A percentile compares a stretch with the other conserved stretches of the same genome.
Evolutionary conservation across 345 rosid genomes (phyloP).

Genomic region (Populus pruinosa): DNA sequence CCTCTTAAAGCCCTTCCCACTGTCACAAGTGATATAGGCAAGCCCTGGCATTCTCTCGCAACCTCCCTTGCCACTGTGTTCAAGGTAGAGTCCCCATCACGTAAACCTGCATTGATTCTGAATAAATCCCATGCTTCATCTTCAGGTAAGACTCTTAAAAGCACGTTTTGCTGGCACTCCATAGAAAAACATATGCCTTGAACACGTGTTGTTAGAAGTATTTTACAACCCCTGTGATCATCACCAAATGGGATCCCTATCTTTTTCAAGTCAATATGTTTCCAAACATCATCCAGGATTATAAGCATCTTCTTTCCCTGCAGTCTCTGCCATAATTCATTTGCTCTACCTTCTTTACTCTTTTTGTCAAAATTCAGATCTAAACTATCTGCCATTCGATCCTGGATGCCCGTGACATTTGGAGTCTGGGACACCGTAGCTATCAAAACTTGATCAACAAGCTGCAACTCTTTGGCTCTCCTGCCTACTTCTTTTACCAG

Average conservation of each 20-base stretch:
- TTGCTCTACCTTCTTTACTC: background rate
- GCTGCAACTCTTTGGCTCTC: background rate
- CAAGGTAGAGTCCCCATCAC: background rate
- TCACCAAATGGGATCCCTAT: conserved; percentile 14
- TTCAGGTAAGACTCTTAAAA: background rate
- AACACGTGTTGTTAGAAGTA: background rate
- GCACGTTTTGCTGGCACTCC: background rate
- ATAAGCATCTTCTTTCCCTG: background rate
- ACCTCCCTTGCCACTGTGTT: background rate
- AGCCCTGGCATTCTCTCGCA: conserved; percentile 10
- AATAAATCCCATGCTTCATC: conserved; percentile 6
- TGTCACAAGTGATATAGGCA: conserved; percentile 4
- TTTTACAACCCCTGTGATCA: background rate
- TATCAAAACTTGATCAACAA: background rate
- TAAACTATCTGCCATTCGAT: background rate
- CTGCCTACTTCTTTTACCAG: conserved; percentile 9
- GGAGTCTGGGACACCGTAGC: background rate
- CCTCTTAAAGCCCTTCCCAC: conserved; percentile 15
- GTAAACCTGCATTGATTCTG: background rate
- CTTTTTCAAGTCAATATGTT: background rate
- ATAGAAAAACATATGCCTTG: background rate
- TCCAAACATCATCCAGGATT: conserved; percentile 14
- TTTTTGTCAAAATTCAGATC: background rate
- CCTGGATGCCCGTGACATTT: background rate
- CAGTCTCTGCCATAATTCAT: background rate